Base-by-base conservation (phyloP, 139 green algal genomes). In the Pedinophyceae sp. region DNA sequence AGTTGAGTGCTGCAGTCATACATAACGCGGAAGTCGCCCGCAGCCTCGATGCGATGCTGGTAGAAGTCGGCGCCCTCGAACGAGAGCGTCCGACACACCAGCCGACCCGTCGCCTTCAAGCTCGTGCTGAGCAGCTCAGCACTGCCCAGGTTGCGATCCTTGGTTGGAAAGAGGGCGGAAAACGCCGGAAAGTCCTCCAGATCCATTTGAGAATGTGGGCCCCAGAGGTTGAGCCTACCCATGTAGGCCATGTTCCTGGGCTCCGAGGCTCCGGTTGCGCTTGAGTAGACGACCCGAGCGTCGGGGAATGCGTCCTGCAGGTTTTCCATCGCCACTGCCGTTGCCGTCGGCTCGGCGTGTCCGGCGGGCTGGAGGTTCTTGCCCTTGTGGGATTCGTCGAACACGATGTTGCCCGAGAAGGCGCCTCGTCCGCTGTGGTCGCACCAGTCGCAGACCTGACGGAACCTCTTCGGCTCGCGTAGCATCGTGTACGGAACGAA, bases 211-310 rank as follows among this genome's bases (percentile, higher is more conserved):
- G 88, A 77, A 56, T 85, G 54, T 5, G 71, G 72, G 28, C 75
- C 81, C 23, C 34, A 64, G 17, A 54, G 59, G 24, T 69, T 61
- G 48, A 92, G 67, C n/a, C 83, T 75, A 7, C 53, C 66, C 79
- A 95, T 95, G 72, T 95, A 95, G 13, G 74, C 77, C 59, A 95
- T 62, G 69, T 95, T 88, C 18, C 65, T 54, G 4, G 86, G 80
- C 70, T 94, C 83, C 15, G 64, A 77, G 27, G 85, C 85, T 6
- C 86, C 87, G 2, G 87, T 95, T 18, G 87, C 87, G 2, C 54
- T 79, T 55, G 65, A 86, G 75, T 95, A 95, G 20, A 95, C 27
- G 7, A 77, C 59, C 6, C 64, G 56, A 7, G 87, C 82, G 29
- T 86, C 67, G 3, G 79, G 83, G 54, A 95, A 74, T 27, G 63